Percentiles rank a stretch among this genome's conserved stretches.
Evolutionary conservation across 2,329 filamentous ascomycete species (phyloP).

Genomic region (Dactylellina cionopaga): DNA sequence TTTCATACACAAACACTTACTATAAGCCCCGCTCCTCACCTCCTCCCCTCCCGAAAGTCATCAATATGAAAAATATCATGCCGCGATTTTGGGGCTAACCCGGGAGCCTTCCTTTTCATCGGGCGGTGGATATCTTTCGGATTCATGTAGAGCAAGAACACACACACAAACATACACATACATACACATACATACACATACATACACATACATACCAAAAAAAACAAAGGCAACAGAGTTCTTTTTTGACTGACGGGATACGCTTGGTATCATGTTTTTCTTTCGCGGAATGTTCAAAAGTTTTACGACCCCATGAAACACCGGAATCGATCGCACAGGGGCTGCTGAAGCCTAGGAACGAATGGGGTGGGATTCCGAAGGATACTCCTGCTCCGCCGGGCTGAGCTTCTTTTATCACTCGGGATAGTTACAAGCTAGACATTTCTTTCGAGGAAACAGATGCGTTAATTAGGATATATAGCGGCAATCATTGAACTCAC

Average conservation of each 20-base stretch:
- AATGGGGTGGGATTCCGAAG: slow-evolving; percentile 46
- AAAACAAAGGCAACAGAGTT: no score
- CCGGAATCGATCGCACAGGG: slow-evolving; percentile 27
- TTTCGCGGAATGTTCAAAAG: not conserved
- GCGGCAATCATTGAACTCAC: no score
- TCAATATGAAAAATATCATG: slow-evolving; percentile 44
- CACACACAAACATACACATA: not conserved
- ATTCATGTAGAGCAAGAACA: not conserved
- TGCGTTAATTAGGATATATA: no score
- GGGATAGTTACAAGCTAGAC: no score
- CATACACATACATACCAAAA: no score
- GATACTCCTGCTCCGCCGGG: slow-evolving; percentile 5
- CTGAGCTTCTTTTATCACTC: not conserved
- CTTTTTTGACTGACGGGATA: no score
- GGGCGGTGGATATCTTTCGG: not conserved
- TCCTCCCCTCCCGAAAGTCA: slow-evolving; percentile 16
- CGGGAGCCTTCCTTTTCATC: not conserved
- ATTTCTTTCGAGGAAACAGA: no score
- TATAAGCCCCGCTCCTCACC: not conserved
- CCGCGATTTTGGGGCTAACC: slow-evolving; percentile 44
- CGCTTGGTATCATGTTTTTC: no score
- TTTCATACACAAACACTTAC: not conserved
- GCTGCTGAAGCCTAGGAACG: slow-evolving; percentile 34
- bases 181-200: no score
- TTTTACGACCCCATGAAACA: slow-evolving; percentile 32